These are phyloP conservation scores for Macrolepiota albuminosa DNA, from an alignment of 768 basidiomycete species.

Conservation along the genomic window DNA sequence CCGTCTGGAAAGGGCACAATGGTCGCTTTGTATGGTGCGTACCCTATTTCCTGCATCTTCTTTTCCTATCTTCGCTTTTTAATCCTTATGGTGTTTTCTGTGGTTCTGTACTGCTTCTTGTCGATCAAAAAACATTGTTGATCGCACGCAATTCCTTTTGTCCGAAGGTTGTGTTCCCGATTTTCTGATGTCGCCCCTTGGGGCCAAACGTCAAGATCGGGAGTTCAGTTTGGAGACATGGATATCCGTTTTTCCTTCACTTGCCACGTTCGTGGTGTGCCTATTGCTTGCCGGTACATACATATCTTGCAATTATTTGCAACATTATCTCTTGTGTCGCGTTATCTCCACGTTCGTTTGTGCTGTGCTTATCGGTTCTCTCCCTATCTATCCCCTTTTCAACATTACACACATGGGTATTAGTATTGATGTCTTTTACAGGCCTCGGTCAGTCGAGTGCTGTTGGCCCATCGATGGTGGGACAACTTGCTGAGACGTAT, in stretches of 20 bases:
- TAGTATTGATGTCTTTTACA: constrained; percentile 20
- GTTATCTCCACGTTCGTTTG: neutral
- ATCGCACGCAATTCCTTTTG: neutral
- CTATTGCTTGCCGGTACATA: neutral
- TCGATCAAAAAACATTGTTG: neutral
- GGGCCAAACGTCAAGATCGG: neutral
- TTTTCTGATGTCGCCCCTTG: neutral
- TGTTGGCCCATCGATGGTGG: constrained; percentile 77
- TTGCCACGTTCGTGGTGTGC: neutral
- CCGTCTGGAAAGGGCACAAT: constrained; percentile 78
- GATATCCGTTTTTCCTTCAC: neutral
- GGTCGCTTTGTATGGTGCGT: constrained; percentile 87
- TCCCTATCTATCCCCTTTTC: constrained; percentile 2
- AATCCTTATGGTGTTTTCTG: neutral
- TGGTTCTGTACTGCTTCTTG: neutral
- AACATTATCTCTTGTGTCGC: neutral
- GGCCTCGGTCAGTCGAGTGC: constrained; percentile 81
- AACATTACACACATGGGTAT: neutral
- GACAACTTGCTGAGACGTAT: constrained; percentile 72
- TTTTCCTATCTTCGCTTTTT: neutral
- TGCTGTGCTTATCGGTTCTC: neutral
- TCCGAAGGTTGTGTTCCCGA: neutral
- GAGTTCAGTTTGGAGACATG: neutral
- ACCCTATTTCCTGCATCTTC: neutral
- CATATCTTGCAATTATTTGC: neutral